Conservation (phyloP, 192 early-diverging fungal genomes). For the Chytriomyces sp. region DNA sequence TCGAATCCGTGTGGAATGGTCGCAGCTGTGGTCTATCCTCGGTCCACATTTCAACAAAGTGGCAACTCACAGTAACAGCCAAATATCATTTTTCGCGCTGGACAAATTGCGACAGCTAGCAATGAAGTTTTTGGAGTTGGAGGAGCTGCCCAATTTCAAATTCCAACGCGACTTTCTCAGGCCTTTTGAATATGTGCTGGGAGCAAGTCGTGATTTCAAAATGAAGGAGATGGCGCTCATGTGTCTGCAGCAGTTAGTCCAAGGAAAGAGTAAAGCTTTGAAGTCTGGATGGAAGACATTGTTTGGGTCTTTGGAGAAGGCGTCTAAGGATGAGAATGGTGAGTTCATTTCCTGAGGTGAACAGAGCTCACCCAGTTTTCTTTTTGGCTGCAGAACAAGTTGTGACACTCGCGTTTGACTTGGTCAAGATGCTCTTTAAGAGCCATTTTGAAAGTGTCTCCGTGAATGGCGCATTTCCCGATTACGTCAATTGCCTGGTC, state of each 20-base stretch:
- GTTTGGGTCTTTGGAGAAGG: constrained; percentile 65
- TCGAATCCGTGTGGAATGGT: constrained; percentile 96
- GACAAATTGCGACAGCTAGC: constrained; percentile 93
- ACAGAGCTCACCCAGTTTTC: constrained; percentile 52
- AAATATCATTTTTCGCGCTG: constrained; percentile 87
- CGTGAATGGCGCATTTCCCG: constrained; percentile 54
- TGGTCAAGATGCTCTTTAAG: constrained; percentile 65
- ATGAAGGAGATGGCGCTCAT: constrained; percentile 72
- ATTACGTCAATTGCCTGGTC: constrained; percentile 54
- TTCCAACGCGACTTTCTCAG: constrained; percentile 95
- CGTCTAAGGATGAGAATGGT: constrained; percentile 57
- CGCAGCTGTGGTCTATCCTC: constrained; percentile 81
- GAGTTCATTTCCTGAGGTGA: constrained; percentile 22
- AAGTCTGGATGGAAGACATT: constrained; percentile 64
- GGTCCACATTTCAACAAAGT: constrained; percentile 83
- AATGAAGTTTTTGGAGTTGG: constrained; percentile 94
- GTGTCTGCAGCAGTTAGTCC: constrained; percentile 62
- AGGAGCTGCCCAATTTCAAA: constrained; percentile 93
- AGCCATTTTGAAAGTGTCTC: constrained; percentile 69
- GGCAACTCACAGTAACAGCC: constrained; percentile 82
- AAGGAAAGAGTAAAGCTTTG: constrained; percentile 54
- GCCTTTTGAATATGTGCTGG: constrained; percentile 81
- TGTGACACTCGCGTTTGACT: constrained; percentile 77
- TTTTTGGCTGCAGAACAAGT: constrained; percentile 50
- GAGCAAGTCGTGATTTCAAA: constrained; percentile 78